Evolutionary conservation across 495 filamentous ascomycete species (phyloP).

Genomic region (Thermothielavioides terrestris): DNA sequence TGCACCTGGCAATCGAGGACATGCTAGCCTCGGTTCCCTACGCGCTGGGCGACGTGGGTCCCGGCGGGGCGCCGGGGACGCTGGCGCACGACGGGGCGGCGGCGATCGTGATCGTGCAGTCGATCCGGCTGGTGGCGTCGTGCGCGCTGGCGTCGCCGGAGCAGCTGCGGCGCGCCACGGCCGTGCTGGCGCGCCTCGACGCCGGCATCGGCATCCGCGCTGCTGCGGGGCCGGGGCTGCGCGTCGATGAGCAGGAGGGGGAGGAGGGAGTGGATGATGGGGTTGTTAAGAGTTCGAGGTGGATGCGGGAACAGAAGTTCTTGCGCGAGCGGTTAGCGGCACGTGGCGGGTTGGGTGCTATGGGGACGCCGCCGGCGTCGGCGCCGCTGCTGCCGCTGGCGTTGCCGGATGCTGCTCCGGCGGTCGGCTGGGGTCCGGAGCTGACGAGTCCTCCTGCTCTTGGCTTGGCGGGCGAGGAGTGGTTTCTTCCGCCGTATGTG

Average conservation of each 20-base stretch:
- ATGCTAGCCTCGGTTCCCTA: slow-evolving; percentile 19
- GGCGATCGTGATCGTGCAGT: slow-evolving; percentile 18
- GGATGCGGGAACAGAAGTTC: slow-evolving; percentile 4
- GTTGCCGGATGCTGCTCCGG: too few relatives aligned
- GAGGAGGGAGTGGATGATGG: not conserved
- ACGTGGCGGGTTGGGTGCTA: not conserved
- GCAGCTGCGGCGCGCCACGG: slow-evolving; percentile 2
- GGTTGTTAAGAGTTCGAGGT: not conserved
- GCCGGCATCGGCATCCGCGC: slow-evolving; percentile 13
- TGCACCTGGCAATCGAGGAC: slow-evolving; percentile 12
- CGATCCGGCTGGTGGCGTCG: slow-evolving; percentile 13
- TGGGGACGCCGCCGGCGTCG: too few relatives aligned
- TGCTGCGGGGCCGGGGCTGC: too few relatives aligned
- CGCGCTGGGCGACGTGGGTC: slow-evolving; percentile 17
- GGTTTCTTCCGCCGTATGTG: too few relatives aligned
- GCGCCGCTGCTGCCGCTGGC: too few relatives aligned
- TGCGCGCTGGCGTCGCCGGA: slow-evolving; percentile 13
- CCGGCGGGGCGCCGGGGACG: not conserved
- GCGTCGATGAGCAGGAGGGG: too few relatives aligned
- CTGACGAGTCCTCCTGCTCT: too few relatives aligned
- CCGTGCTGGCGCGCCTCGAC: slow-evolving; percentile 15
- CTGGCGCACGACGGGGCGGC: slow-evolving; percentile 16
- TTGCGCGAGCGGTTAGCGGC: not conserved
- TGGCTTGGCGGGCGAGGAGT: too few relatives aligned
- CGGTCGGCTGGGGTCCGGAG: too few relatives aligned